A percentile compares a stretch with the other conserved stretches of the same genome.
Evolutionary conservation across 495 filamentous ascomycete genomes (phyloP).

Genomic region (Schizothecium vesticola): DNA sequence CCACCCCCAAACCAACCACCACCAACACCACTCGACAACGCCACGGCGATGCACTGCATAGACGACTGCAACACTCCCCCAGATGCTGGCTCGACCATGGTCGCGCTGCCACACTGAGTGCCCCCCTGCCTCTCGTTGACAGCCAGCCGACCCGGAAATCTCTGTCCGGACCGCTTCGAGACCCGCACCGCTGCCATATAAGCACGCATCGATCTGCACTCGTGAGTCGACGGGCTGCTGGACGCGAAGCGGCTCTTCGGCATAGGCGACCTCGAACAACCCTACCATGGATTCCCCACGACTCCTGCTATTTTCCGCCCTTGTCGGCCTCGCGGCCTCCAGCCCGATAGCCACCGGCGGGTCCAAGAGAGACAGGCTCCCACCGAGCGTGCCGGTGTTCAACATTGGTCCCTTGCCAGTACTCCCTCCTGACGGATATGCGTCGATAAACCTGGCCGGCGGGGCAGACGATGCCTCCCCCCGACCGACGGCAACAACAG

Average conservation of each 20-base stretch:
- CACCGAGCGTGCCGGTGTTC: background rate
- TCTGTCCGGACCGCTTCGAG: conserved; percentile 14
- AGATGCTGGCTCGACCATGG: conserved; percentile 8
- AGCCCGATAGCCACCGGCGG: conserved; percentile 11
- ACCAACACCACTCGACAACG: conserved; percentile 11
- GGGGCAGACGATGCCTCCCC: background rate
- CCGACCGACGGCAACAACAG: background rate
- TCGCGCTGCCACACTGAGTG: conserved; percentile 9
- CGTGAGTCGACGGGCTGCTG: conserved; percentile 13
- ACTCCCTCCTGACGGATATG: background rate
- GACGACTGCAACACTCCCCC: conserved; percentile 25
- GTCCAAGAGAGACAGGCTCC: background rate
- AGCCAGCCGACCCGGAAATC: conserved; percentile 14
- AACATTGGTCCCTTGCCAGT: background rate
- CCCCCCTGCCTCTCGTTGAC: conserved; percentile 1
- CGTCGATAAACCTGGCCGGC: background rate
- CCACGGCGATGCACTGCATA: conserved; percentile 23
- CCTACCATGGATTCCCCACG: conserved; percentile 16
- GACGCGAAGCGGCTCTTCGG: conserved; percentile 17
- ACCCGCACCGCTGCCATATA: conserved; percentile 15
- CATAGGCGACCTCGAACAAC: conserved; percentile 16
- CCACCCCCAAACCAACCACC: background rate
- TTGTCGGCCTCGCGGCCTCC: conserved; percentile 10
- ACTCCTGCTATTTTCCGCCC: conserved; percentile 14
- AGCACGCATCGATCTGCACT: conserved; percentile 7